Evolutionary conservation across 768 basidiomycete genomes (phyloP).

Genomic region (Lactarius pseudohatsudake): DNA sequence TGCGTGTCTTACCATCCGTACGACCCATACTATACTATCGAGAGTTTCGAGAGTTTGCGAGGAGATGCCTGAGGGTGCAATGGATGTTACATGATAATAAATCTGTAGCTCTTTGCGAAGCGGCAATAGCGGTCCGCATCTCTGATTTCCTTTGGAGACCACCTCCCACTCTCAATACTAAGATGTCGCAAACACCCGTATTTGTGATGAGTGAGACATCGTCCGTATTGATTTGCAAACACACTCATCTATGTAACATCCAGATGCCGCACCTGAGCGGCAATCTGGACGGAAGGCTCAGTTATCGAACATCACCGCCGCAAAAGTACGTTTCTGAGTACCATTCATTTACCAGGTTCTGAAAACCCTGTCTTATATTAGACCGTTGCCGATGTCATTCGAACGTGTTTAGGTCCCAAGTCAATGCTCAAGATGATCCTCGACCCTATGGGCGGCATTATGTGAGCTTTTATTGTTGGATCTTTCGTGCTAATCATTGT

Average conservation of each 20-base stretch:
- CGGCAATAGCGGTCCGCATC: background rate
- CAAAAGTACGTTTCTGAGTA: slow-evolving; percentile 61
- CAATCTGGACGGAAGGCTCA: slow-evolving; percentile 95
- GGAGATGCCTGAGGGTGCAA: background rate
- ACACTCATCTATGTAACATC: slow-evolving; percentile 14
- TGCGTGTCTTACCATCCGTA: too few relatives aligned
- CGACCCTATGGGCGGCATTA: slow-evolving; percentile 98
- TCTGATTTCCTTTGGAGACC: background rate
- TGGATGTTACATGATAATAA: too few relatives aligned
- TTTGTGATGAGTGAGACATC: slow-evolving; percentile 72
- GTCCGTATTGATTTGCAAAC: background rate
- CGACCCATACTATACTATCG: background rate
- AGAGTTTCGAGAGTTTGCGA: background rate
- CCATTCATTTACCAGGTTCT: slow-evolving; percentile 6
- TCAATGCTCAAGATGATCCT: slow-evolving; percentile 99
- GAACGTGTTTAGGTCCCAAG: slow-evolving; percentile 96
- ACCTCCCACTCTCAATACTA: background rate
- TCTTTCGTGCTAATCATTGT: slow-evolving; percentile 1
- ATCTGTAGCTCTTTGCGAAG: too few relatives aligned
- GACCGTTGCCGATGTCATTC: slow-evolving; percentile 97
- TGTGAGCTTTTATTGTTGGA: slow-evolving; percentile 51
- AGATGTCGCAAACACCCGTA: slow-evolving; percentile 60
- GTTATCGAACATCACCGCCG: slow-evolving; percentile 94
- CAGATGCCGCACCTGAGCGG: slow-evolving; percentile 92
- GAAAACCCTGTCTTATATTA: slow-evolving; percentile 34